Conservation (phyloP, 75 land plant genomes). For the Picea glauca region DNA sequence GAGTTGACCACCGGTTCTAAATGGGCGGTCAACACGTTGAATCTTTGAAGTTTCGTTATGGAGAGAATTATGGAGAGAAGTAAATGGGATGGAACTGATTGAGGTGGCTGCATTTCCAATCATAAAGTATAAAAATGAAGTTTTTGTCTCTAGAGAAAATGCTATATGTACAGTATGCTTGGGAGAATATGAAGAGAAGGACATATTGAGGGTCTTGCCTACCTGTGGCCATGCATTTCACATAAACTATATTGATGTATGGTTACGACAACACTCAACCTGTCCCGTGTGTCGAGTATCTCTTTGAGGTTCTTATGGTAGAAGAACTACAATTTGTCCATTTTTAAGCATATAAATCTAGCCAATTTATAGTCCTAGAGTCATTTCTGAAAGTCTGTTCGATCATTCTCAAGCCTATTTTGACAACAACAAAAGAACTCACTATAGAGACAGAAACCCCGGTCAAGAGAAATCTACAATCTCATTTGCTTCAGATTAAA, state of each 20-base stretch:
- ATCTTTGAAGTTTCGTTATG: no score
- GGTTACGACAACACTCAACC: slow-evolving; percentile 71
- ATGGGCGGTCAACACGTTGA: no score
- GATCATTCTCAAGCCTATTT: background rate
- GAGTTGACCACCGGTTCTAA: no score
- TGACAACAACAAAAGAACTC: background rate
- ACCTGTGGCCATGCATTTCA: slow-evolving; percentile 79
- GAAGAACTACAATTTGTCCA: background rate
- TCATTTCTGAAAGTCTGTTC: background rate
- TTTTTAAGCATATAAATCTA: background rate
- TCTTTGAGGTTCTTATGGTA: slow-evolving; percentile 39
- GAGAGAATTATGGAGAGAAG: no score
- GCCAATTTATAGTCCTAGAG: background rate
- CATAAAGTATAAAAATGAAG: no score
- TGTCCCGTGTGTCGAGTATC: slow-evolving; percentile 83
- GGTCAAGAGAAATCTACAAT: background rate
- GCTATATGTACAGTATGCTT: slow-evolving; percentile 78
- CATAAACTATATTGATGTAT: slow-evolving; percentile 58
- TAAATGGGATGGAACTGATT: no score
- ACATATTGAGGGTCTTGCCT: slow-evolving; percentile 62
- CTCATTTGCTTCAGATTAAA: slow-evolving; percentile 3
- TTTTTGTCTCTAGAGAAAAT: no score
- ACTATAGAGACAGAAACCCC: background rate
- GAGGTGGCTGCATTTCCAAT: no score
- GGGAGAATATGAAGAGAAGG: slow-evolving; percentile 60